Base-by-base conservation (phyloP, 1,284 basidiomycete species). In the Flammula alnicola region DNA sequence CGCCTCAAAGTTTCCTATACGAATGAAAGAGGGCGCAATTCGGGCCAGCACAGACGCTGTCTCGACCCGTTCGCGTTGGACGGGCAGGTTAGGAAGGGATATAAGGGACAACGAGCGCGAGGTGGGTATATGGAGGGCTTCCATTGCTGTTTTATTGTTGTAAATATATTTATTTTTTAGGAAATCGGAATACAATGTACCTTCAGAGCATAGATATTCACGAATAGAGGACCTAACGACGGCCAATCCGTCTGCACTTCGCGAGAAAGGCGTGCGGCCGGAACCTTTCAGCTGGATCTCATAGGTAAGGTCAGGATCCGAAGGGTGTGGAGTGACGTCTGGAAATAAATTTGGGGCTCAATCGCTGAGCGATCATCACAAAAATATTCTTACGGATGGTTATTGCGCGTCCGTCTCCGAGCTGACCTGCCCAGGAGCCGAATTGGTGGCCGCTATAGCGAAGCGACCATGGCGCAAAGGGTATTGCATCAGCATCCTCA, bases 231-330 rank as follows among this genome's bases (percentile, higher is more conserved):
- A 95, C 20, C 94, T 85, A 12, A 95, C 72, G 1, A 97, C 95
- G 1, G 96, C 96, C 6, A 98, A 78, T 0, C 96, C 96, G 67
- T 99, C 96, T 1, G 95, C 96, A 35, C 74, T 76, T 37, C 96
- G 81, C 1, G 93, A 93, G 71, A 96, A 98, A 0, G 96, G 95
- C 1, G 96, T 99, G 7, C 96, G 80, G 0, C 96, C 96, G 1
- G 88, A 85, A 0, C 96, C 96, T 65, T 98, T 99, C 57, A 98
- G 80, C 67, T 98, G 96, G 3, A 99, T 76, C 65, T 98, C 95
- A 57, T 86, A 87, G 0, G 77, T 74, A 2, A 79, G 71, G 16
- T 80, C 76, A 1, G 80, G 75, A 47, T 81, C 68, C 4, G 72
- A 65, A 1, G 86, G 84, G 61, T 88, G 82, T 2, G 85, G 84